Base-by-base conservation (phyloP, 495 filamentous ascomycete genomes). In the Pyronema domesticum region DNA sequence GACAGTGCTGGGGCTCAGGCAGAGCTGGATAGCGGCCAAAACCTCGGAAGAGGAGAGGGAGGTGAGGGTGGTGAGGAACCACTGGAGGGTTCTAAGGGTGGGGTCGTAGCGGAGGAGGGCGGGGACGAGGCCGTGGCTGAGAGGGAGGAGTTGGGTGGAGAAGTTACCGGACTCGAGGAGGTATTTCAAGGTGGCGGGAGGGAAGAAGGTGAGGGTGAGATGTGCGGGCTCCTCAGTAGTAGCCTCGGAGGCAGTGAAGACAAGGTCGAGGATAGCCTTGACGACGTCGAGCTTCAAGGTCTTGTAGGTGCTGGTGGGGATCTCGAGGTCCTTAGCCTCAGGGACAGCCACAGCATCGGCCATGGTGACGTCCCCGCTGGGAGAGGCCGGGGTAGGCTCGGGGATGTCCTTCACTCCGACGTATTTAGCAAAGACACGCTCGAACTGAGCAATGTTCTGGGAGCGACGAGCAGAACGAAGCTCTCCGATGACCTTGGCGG, bases 161-260 rank as follows among this genome's bases (percentile, higher is more conserved):
- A 65, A 64, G 40, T 56, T 60, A 0, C 63, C 63, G 9, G 63
- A 59, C 36, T 65, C 63, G 13, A 64, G 56, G 30, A 65, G 62
- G 55, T 62, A 55, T 37, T 54, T 55, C 19, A 65, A 51, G 34
- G 60, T 53, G 23, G 59, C 62, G 19, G 63, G 50, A 9, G 63
- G 54, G 45, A 57, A 65, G 37, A 65, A 60, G 18, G 39, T 17
- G 34, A 65, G 45, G 5, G 43, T 51, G 8, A 65, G 50, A 10
- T 53, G 18, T 36, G 45, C 42, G 30, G 9, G 46, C 7, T 55
- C 34, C 30, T 37, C 42, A 3, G 49, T 36, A n/a, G 51, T 23
- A 15, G 18, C 46, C 36, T 46, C 45, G 14, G 47, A 46, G 15
- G 47, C 53, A 11, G 51, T 51, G 37, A 65, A 65, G 10, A 65